Percentiles rank a stretch among this genome's conserved stretches.
phyloP scores from a whole-genome alignment of 495 filamentous ascomycete species.

The Neurospora pannonica region DNA sequence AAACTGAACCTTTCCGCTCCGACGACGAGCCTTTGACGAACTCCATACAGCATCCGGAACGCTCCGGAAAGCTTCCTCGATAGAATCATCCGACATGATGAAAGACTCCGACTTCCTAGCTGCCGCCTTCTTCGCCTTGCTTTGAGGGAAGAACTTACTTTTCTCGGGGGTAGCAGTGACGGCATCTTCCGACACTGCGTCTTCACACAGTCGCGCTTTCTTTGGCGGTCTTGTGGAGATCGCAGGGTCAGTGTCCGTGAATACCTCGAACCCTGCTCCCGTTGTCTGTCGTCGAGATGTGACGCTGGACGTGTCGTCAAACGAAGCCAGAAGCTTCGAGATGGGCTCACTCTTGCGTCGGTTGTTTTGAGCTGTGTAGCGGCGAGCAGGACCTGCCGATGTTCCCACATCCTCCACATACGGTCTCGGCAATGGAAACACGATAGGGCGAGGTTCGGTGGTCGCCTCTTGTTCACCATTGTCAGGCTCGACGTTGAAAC shows the following conservation, averaged over 20 bases:
- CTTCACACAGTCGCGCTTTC: conserved; percentile 40
- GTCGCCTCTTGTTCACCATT: conserved; percentile 5
- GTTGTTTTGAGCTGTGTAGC: conserved; percentile 15
- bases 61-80: conserved; percentile 34
- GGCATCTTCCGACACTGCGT: conserved; percentile 12
- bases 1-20: conserved; percentile 1
- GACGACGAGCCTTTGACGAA: background rate
- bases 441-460: conserved; percentile 26
- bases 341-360: conserved; percentile 34
- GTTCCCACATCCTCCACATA: conserved; percentile 27
- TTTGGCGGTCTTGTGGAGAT: conserved; percentile 33
- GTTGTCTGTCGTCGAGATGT: conserved; percentile 24
- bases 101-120: conserved; percentile 18
- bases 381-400: conserved; percentile 9
- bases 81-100: conserved; percentile 37
- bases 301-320: background rate
- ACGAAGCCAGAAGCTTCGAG: conserved; percentile 21
- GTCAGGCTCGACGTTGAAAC: conserved; percentile 41
- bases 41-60: conserved; percentile 27
- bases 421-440: conserved; percentile 39
- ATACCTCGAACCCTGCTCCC: conserved; percentile 13
- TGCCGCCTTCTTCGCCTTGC: conserved; percentile 8
- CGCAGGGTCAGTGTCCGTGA: conserved; percentile 10
- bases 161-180: conserved; percentile 15
- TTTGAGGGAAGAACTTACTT: conserved; percentile 35